Evolutionary conservation across 1,284 basidiomycete species (phyloP).

Genomic region (Papiliotrema laurentii): DNA sequence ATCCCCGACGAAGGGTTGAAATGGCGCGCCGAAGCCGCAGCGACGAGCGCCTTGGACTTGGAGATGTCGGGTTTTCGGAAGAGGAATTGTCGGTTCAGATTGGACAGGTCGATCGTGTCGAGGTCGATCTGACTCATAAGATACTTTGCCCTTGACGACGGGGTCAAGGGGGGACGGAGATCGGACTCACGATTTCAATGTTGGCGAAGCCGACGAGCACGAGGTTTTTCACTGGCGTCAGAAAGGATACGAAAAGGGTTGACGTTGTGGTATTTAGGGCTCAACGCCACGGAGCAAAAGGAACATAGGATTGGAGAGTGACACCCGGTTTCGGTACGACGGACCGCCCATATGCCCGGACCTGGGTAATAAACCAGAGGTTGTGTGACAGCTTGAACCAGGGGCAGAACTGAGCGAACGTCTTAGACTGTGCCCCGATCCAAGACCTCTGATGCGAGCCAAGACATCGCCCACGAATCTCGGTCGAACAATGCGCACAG

Average conservation of each 20-base stretch:
- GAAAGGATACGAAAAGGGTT: too few species aligned
- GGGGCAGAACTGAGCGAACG: neutral
- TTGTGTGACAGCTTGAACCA: neutral
- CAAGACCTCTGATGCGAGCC: too few species aligned
- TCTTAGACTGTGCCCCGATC: neutral
- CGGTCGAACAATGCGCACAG: neutral
- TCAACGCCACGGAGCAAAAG: too few species aligned
- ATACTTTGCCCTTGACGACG: neutral
- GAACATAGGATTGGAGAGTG: too few species aligned
- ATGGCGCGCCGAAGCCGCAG: slow-evolving; percentile 76
- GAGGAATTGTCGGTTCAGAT: slow-evolving; percentile 95
- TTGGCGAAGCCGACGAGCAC: slow-evolving; percentile 87
- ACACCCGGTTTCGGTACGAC: too few species aligned
- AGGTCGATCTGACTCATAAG: slow-evolving; percentile 67
- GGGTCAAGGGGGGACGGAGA: slow-evolving; percentile 1
- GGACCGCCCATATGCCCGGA: too few species aligned
- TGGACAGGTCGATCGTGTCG: slow-evolving; percentile 98
- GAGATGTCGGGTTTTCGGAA: slow-evolving; percentile 98
- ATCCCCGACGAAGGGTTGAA: slow-evolving; percentile 78
- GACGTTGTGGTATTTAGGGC: too few species aligned
- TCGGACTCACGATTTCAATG: slow-evolving; percentile 66
- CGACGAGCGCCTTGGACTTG: slow-evolving; percentile 90
- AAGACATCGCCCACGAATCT: too few species aligned
- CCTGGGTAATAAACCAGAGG: too few species aligned
- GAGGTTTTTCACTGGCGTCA: slow-evolving; percentile 91